Percentiles rank a stretch among this genome's conserved stretches.
phyloP scores from a whole-genome alignment of 1,139 yeast species.

The Pneumocystis oryctolagi region DNA sequence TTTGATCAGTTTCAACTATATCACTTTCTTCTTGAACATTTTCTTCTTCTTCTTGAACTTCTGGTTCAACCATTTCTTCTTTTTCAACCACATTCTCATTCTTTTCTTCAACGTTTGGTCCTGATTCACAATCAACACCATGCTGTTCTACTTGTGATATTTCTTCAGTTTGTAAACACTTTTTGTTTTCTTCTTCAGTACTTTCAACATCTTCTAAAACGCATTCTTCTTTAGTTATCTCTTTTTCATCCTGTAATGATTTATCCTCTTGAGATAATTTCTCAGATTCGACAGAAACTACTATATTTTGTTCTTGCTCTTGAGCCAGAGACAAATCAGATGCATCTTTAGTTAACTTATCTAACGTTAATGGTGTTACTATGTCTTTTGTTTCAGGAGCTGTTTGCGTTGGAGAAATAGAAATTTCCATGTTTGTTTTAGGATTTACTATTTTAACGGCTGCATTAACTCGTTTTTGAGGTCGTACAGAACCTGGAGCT shows the following conservation, averaged over 20 bases:
- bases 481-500: constrained; percentile 6
- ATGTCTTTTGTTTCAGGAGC: constrained; percentile 9
- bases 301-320: constrained; percentile 13
- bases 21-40: constrained; percentile 8
- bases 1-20: neutral
- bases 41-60: constrained; percentile 4
- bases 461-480: constrained; percentile 13
- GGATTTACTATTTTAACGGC: constrained; percentile 18
- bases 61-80: constrained; percentile 1
- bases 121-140: neutral
- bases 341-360: constrained; percentile 6
- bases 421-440: constrained; percentile 17
- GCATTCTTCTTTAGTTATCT: no score
- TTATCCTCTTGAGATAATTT: constrained; percentile 12
- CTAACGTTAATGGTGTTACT: constrained; percentile 6
- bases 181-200: constrained; percentile 6
- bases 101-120: constrained; percentile 11
- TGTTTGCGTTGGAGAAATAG: constrained; percentile 11
- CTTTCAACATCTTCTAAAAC: constrained; percentile 9
- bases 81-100: constrained; percentile 1
- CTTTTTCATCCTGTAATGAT: constrained; percentile 6
- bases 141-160: neutral
- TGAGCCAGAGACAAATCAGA: constrained; percentile 12
- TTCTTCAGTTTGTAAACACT: constrained; percentile 5
- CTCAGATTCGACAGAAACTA: constrained; percentile 3